A percentile compares a stretch with the other conserved stretches of the same genome.
These are phyloP conservation scores for Triangularia setosa DNA, from an alignment of 2,329 filamentous ascomycete species.

Conservation along the genomic window DNA sequence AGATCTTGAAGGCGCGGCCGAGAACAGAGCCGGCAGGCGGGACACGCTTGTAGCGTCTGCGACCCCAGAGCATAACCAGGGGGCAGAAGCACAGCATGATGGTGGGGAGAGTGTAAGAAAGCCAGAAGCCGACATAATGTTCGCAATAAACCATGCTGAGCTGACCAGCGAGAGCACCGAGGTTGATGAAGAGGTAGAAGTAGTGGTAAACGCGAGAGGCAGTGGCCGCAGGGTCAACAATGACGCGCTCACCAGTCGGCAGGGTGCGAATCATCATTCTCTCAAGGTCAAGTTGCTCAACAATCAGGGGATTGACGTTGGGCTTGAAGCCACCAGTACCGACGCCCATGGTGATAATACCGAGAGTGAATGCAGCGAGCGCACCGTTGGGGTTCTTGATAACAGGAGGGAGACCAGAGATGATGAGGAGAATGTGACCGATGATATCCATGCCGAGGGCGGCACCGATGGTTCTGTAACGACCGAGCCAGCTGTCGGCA, in stretches of 20 bases:
- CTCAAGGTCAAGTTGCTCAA: constrained; percentile 60
- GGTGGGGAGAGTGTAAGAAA: constrained; percentile 66
- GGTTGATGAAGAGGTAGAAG: constrained; percentile 71
- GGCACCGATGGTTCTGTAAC: constrained; percentile 62
- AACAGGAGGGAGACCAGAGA: constrained; percentile 60
- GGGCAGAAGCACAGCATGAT: constrained; percentile 61
- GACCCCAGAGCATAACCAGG: constrained; percentile 55
- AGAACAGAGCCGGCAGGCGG: constrained; percentile 66
- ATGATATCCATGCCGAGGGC: constrained; percentile 60
- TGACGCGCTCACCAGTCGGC: constrained; percentile 56
- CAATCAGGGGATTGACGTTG: constrained; percentile 65
- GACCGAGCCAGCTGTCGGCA: constrained; percentile 58
- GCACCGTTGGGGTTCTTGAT: constrained; percentile 54
- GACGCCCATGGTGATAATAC: constrained; percentile 47
- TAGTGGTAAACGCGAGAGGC: constrained; percentile 61
- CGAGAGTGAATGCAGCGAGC: constrained; percentile 61
- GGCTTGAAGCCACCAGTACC: constrained; percentile 74
- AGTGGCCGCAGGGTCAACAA: constrained; percentile 62
- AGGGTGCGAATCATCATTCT: constrained; percentile 50
- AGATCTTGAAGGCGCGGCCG: constrained; percentile 58
- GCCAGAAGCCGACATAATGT: constrained; percentile 71
- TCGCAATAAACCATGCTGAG: constrained; percentile 68
- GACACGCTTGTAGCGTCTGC: constrained; percentile 53
- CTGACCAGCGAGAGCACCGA: constrained; percentile 62
- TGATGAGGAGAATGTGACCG: constrained; percentile 63